Evolutionary conservation across 495 filamentous ascomycete species (phyloP), one percentile per base, ranked within the genome.

Genomic region (Podospora australis): DNA sequence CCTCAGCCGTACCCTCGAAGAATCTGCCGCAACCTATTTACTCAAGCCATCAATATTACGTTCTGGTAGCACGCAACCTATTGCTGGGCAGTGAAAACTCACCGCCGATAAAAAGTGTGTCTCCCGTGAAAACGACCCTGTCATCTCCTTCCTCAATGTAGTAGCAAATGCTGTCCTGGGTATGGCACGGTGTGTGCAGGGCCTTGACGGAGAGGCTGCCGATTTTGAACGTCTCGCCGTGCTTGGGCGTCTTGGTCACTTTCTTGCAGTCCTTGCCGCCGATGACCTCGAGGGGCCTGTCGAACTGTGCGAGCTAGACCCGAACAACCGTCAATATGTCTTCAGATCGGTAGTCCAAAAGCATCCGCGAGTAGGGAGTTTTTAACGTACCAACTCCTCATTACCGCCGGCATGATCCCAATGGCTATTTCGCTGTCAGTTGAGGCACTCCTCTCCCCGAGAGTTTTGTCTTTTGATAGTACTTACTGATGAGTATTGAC

Each of bases 321-420:
- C n/a, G n/a, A n/a, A n/a, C n/a, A n/a, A n/a, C n/a, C n/a, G n/a
- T n/a, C n/a, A n/a, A n/a, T n/a, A n/a, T n/a, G n/a, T n/a, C n/a
- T n/a, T n/a, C n/a, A n/a, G n/a, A n/a, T n/a, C n/a, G n/a, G n/a
- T n/a, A n/a, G n/a, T n/a, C n/a, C n/a, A n/a, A n/a, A n/a, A n/a
- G n/a, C n/a, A n/a, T n/a, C n/a, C n/a, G n/a, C n/a, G n/a, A n/a
- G n/a, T n/a, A n/a, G n/a, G n/a, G n/a, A n/a, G n/a, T n/a, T n/a
- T n/a, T n/a, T n/a, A n/a, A n/a, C n/a, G n/a, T n/a, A n/a, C n/a
- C n/a, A 94, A 77, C 55, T 90, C 77, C 29, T 78, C 71, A 60
- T 98, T 98, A 1, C 92, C 92, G 39, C 92, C 92, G 10, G 92
- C 84, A 70, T 98, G 92, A 56, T 98, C 92, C 77, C 84, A 83